A percentile compares a stretch with the other conserved stretches of the same genome.
phyloP scores from a whole-genome alignment of 2,329 filamentous ascomycete species.

The Colletotrichum paranaense region DNA sequence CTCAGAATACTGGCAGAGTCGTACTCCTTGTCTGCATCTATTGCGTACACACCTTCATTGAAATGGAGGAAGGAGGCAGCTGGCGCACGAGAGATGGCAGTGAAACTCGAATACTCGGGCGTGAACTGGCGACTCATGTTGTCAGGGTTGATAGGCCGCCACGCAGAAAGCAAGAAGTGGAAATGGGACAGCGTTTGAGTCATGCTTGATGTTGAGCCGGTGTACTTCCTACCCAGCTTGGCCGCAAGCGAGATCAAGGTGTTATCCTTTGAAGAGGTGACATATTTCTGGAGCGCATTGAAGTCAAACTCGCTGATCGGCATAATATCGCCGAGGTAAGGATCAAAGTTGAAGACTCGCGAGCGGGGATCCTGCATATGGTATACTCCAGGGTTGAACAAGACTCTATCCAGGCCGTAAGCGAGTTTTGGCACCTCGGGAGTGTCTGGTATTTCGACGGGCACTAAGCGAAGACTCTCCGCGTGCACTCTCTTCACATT shows the following conservation, averaged over 20 bases:
- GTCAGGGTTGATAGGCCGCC: slow-evolving; percentile 76
- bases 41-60: slow-evolving; percentile 88
- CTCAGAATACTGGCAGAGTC: slow-evolving; percentile 88
- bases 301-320: slow-evolving; percentile 94
- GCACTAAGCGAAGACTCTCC: slow-evolving; percentile 40
- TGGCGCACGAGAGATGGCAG: slow-evolving; percentile 77
- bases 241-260: slow-evolving; percentile 76
- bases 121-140: slow-evolving; percentile 77
- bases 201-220: slow-evolving; percentile 98
- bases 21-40: slow-evolving; percentile 95
- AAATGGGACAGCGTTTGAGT: slow-evolving; percentile 89
- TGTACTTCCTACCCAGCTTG: slow-evolving; percentile 79
- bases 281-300: slow-evolving; percentile 83
- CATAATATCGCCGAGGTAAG: slow-evolving; percentile 93
- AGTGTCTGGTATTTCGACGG: slow-evolving; percentile 47
- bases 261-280: slow-evolving; percentile 89
- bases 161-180: slow-evolving; percentile 88
- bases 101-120: slow-evolving; percentile 74
- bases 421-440: slow-evolving; percentile 68
- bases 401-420: slow-evolving; percentile 85
- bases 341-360: slow-evolving; percentile 95
- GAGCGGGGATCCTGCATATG: slow-evolving; percentile 89
- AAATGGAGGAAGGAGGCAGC: slow-evolving; percentile 84
- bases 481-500: slow-evolving; percentile 11
- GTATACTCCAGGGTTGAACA: slow-evolving; percentile 96